Percentiles rank a stretch among this genome's conserved stretches.
Conservation (phyloP, 352 stramenopile species). For the Globisporangium radiosum region DNA sequence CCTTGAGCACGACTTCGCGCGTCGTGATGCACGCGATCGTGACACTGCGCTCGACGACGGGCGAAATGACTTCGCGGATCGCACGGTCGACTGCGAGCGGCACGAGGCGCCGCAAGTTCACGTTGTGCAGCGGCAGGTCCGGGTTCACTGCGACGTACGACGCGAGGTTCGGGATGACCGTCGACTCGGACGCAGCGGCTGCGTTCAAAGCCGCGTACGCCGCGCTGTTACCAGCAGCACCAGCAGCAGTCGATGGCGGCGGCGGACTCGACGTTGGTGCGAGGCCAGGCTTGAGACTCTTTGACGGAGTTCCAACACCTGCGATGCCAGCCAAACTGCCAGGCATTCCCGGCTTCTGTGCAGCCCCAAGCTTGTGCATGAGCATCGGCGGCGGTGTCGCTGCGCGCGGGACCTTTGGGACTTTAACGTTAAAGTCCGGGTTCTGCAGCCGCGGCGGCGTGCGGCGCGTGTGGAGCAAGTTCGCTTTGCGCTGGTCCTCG, state of each 20-base stretch:
- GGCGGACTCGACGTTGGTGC: constrained; percentile 48
- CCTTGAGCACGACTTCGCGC: constrained; percentile 97
- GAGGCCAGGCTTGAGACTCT: constrained; percentile 41
- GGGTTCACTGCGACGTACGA: constrained; percentile 98
- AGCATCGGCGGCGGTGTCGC: constrained; percentile 49
- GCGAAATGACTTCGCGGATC: constrained; percentile 98
- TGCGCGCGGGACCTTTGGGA: constrained; percentile 44
- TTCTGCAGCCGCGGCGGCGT: constrained; percentile 93
- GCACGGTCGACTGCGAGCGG: constrained; percentile 96
- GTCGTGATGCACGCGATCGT: constrained; percentile 99
- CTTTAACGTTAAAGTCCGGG: constrained; percentile 98
- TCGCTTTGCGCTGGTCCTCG: constrained; percentile 92
- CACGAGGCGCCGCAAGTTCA: constrained; percentile 94
- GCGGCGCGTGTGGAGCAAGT: constrained; percentile 87
- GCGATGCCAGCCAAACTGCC: not conserved
- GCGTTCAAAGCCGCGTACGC: constrained; percentile 25
- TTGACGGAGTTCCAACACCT: constrained; percentile 40
- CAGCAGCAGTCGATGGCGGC: constrained; percentile 2
- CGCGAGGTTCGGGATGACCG: constrained; percentile 97
- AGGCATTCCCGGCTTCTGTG: constrained; percentile 20
- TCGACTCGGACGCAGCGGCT: constrained; percentile 79
- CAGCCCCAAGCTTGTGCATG: constrained; percentile 17
- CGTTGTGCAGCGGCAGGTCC: constrained; percentile 90
- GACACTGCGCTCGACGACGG: constrained; percentile 97
- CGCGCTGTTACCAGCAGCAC: constrained; percentile 7